phyloP scores from a whole-genome alignment of 129 eudicot genomes.

The Glebionis coronaria region DNA sequence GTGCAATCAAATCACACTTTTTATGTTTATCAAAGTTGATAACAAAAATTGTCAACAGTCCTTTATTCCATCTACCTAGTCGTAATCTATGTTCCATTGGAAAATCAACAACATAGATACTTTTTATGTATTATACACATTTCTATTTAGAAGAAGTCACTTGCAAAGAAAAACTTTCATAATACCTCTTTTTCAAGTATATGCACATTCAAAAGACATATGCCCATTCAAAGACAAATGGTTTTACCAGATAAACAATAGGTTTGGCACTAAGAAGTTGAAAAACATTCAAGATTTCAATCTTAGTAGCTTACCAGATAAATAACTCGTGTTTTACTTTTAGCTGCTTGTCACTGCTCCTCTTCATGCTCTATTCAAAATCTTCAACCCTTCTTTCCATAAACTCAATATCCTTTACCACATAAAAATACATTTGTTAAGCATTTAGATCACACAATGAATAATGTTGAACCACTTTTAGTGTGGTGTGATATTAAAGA shows the following conservation, averaged over 20 bases:
- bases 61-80: too few relatives aligned
- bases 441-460: not conserved
- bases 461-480: not conserved
- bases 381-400: slow-evolving; percentile 76
- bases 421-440: slow-evolving; percentile 10
- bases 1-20: too few relatives aligned
- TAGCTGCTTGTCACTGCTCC: slow-evolving; percentile 93
- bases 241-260: slow-evolving; percentile 85
- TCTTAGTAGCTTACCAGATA: slow-evolving; percentile 88
- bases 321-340: slow-evolving; percentile 65
- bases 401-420: slow-evolving; percentile 77
- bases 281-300: slow-evolving; percentile 86
- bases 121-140: too few relatives aligned
- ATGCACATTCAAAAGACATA: not conserved
- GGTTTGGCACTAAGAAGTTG: slow-evolving; percentile 64
- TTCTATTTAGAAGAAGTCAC: too few relatives aligned
- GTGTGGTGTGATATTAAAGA: not conserved
- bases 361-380: slow-evolving; percentile 95
- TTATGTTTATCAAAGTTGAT: too few relatives aligned
- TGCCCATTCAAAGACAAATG: not conserved
- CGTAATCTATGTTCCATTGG: too few relatives aligned
- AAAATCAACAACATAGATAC: too few relatives aligned
- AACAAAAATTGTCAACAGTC: too few relatives aligned
- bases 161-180: too few relatives aligned
- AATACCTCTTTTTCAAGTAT: too few relatives aligned